Percentiles rank a stretch among this genome's conserved stretches.
Conservation (phyloP, 2,329 filamentous ascomycete species). For the Cryphonectria carpinicola region DNA sequence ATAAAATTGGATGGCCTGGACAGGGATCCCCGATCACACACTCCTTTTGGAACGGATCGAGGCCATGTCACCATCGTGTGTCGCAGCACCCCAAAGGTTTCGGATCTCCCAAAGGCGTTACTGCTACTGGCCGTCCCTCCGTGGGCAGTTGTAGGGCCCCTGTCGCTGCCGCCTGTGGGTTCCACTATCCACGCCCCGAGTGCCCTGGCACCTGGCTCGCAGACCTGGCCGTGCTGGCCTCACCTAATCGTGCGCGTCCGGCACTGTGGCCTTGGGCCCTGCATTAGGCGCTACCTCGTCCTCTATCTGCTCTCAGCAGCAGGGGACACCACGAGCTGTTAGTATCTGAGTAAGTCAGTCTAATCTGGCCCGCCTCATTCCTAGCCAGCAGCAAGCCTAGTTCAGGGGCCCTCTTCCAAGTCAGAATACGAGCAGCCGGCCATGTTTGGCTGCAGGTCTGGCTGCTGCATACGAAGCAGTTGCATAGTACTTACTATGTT, state of each 20-base stretch:
- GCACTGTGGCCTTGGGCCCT: neutral
- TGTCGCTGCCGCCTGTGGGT: neutral
- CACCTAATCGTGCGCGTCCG: neutral
- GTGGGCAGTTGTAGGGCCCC: slow-evolving; percentile 2
- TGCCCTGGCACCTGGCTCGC: slow-evolving; percentile 2
- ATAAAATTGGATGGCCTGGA: slow-evolving; percentile 17
- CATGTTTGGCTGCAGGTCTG: neutral
- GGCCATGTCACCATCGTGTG: slow-evolving; percentile 14
- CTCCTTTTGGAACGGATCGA: slow-evolving; percentile 16
- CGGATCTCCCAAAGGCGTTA: slow-evolving; percentile 9
- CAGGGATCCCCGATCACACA: slow-evolving; percentile 18
- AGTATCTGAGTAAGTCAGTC: neutral
- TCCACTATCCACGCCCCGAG: neutral
- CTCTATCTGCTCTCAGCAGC: neutral
- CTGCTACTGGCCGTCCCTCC: neutral
- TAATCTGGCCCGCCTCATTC: neutral
- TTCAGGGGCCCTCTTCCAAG: slow-evolving; percentile 2
- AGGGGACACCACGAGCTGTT: neutral
- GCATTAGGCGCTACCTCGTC: neutral
- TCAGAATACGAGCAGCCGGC: slow-evolving; percentile 22
- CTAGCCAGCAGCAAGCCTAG: neutral
- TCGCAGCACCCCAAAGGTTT: slow-evolving; percentile 15
- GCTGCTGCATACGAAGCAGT: neutral
- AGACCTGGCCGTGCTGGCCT: neutral
- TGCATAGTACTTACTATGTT: neutral